Conservation (phyloP, 768 basidiomycete species). For the Russula sp. region DNA sequence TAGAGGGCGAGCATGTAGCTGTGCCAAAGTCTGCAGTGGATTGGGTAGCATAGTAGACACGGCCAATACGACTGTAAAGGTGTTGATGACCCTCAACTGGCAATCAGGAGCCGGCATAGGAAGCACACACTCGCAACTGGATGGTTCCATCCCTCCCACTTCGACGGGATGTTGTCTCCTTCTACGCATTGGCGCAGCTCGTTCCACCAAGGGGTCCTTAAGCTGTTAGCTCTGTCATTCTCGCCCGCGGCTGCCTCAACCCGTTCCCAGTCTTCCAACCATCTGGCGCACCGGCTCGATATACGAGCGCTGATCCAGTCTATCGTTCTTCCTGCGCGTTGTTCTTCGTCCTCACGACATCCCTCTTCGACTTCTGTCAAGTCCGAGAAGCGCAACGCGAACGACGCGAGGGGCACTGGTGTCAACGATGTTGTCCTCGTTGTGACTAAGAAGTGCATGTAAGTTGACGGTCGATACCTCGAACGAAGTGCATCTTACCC, state of each 20-base stretch:
- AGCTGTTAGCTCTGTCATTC: slow-evolving; percentile 22
- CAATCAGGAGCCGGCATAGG: background rate
- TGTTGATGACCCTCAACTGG: background rate
- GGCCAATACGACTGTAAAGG: slow-evolving; percentile 58
- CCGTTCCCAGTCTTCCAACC: slow-evolving; percentile 62
- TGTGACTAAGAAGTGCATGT: slow-evolving; percentile 43
- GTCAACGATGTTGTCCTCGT: slow-evolving; percentile 69
- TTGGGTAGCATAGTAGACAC: slow-evolving; percentile 79
- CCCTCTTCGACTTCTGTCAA: slow-evolving; percentile 63
- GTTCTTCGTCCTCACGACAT: slow-evolving; percentile 71
- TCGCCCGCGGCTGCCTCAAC: slow-evolving; percentile 29
- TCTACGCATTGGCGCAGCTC: slow-evolving; percentile 71
- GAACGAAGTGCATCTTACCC: slow-evolving; percentile 36
- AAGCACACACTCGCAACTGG: slow-evolving; percentile 60
- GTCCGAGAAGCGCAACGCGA: slow-evolving; percentile 73
- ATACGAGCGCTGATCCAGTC: slow-evolving; percentile 83
- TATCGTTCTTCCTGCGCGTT: slow-evolving; percentile 69
- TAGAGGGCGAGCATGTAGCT: slow-evolving; percentile 56
- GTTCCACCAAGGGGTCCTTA: slow-evolving; percentile 80
- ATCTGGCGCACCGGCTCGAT: slow-evolving; percentile 49
- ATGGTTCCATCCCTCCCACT: slow-evolving; percentile 79
- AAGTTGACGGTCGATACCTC: slow-evolving; percentile 1
- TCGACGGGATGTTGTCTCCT: slow-evolving; percentile 67
- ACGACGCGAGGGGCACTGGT: slow-evolving; percentile 63
- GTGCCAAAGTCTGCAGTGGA: slow-evolving; percentile 70